Conservation (phyloP, 495 filamentous ascomycete genomes). For the Clohesyomyces aquaticus region DNA sequence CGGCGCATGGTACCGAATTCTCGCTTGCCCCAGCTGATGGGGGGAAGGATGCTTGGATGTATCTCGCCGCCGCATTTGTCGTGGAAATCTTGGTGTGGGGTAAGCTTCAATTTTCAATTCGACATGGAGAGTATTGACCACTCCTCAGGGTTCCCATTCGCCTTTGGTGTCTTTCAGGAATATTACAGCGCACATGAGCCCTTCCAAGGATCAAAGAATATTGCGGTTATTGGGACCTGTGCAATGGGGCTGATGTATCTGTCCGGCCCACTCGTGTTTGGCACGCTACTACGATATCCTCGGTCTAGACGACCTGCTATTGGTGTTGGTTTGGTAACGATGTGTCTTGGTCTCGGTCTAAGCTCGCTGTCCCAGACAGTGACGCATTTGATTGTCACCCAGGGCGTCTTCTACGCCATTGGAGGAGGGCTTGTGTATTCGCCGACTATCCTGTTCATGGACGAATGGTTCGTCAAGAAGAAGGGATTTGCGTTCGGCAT, state of each 20-base stretch:
- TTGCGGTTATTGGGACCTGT: constrained; percentile 56
- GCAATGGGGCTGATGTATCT: constrained; percentile 55
- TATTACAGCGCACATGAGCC: constrained; percentile 57
- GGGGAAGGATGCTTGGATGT: constrained; percentile 67
- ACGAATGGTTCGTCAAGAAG: constrained; percentile 60
- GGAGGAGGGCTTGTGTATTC: constrained; percentile 55
- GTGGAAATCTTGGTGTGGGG: constrained; percentile 69
- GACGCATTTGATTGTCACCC: constrained; percentile 55
- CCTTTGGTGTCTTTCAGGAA: constrained; percentile 64
- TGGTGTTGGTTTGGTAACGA: constrained; percentile 46
- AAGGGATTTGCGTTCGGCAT: constrained; percentile 62
- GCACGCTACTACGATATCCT: constrained; percentile 39
- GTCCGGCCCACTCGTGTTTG: constrained; percentile 49
- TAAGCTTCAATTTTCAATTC: constrained; percentile 44
- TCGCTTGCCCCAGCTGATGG: constrained; percentile 61
- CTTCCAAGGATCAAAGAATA: constrained; percentile 47
- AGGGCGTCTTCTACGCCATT: constrained; percentile 58
- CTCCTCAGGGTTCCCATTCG: constrained; percentile 62
- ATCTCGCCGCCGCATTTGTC: constrained; percentile 63
- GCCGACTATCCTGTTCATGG: constrained; percentile 55
- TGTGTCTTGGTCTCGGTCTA: constrained; percentile 41
- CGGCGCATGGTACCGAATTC: not conserved
- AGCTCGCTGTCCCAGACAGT: constrained; percentile 53
- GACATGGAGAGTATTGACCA: not conserved
- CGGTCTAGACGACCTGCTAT: constrained; percentile 46